These are phyloP conservation scores for Mimosa pudica DNA, from an alignment of 306 rosid species.

Conservation along the genomic window DNA sequence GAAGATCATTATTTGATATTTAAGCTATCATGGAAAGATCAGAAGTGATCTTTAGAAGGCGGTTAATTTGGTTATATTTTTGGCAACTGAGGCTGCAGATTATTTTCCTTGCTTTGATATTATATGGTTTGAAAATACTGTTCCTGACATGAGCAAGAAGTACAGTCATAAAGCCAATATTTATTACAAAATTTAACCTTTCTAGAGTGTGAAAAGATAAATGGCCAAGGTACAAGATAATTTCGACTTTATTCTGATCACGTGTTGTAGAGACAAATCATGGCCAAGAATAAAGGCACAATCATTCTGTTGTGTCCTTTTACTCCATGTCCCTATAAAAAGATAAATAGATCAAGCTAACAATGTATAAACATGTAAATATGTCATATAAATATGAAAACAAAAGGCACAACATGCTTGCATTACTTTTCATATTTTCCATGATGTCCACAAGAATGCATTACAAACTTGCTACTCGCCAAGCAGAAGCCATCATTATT, in stretches of 20 bases:
- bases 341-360: background rate
- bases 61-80: background rate
- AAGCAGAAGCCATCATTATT: constrained; percentile 75
- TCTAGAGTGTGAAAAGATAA: background rate
- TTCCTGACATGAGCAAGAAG: constrained; percentile 21
- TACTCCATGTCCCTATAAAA: constrained; percentile 6
- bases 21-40: constrained; percentile 7
- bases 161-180: background rate
- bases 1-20: background rate
- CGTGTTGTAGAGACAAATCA: constrained; percentile 15
- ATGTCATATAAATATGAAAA: background rate
- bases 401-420: background rate
- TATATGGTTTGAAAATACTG: background rate
- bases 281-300: constrained; percentile 20
- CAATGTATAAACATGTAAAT: background rate
- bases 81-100: no score
- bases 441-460: background rate
- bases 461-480: constrained; percentile 58
- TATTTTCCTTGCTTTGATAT: background rate
- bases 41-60: background rate
- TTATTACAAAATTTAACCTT: background rate
- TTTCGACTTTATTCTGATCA: constrained; percentile 21
- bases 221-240: constrained; percentile 3
- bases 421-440: background rate
- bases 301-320: constrained; percentile 3